These are phyloP conservation scores for Rhypophila decipiens DNA, from an alignment of 495 filamentous ascomycete genomes.

Conservation along the genomic window DNA sequence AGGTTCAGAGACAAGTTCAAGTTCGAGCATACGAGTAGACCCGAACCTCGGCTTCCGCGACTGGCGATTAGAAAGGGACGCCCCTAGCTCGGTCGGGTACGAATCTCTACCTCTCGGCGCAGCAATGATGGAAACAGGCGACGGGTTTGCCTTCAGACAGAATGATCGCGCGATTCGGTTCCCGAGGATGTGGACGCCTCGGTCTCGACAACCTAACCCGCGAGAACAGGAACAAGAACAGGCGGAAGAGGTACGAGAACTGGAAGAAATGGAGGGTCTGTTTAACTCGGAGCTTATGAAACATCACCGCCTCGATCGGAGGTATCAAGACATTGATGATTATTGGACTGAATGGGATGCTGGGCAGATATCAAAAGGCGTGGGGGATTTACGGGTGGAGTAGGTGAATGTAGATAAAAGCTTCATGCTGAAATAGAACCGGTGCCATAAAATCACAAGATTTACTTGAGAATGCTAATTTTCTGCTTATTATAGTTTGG, in stretches of 20 bases:
- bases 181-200: conserved; percentile 6
- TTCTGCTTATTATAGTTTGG: no score
- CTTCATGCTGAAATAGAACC: no score
- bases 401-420: no score
- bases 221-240: no score
- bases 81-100: conserved; percentile 6
- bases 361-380: no score
- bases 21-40: conserved; percentile 1
- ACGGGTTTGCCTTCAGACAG: conserved; percentile 11
- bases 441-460: no score
- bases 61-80: conserved; percentile 1
- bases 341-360: not conserved
- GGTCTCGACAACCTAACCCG: no score
- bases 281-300: not conserved
- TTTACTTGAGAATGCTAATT: no score
- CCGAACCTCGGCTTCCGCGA: conserved; percentile 21
- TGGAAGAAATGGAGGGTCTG: no score
- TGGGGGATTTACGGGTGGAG: no score
- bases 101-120: conserved; percentile 1
- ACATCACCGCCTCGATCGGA: conserved; percentile 16
- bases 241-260: no score
- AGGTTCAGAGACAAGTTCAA: no score
- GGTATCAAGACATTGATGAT: conserved; percentile 7
- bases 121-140: conserved; percentile 25
- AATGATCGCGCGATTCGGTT: conserved; percentile 20